A percentile compares a stretch with the other conserved stretches of the same genome.
phyloP scores from a whole-genome alignment of 2,329 filamentous ascomycete species.

The Davidsoniella australis region DNA sequence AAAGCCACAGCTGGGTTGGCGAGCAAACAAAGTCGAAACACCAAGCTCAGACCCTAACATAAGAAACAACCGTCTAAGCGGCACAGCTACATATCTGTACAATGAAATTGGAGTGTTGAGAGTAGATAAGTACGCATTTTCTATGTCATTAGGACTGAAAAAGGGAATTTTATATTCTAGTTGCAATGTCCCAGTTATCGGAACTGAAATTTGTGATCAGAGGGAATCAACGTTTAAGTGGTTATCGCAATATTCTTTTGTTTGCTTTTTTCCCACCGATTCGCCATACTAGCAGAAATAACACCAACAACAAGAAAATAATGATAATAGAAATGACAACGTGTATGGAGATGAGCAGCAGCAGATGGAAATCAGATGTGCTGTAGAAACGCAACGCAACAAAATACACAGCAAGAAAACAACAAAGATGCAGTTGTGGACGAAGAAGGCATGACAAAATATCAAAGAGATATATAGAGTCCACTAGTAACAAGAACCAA shows the following conservation, averaged over 20 bases:
- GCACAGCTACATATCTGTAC: too few relatives aligned
- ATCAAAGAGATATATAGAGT: slow-evolving; percentile 5
- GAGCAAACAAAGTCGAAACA: too few relatives aligned
- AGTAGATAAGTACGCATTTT: too few relatives aligned
- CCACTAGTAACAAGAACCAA: slow-evolving; percentile 5
- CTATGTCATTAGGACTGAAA: too few relatives aligned
- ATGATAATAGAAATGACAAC: slow-evolving; percentile 8
- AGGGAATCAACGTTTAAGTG: too few relatives aligned
- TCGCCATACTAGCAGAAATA: slow-evolving; percentile 11
- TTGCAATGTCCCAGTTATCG: too few relatives aligned
- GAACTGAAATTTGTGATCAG: too few relatives aligned
- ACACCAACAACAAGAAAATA: slow-evolving; percentile 11
- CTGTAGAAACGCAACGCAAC: not conserved
- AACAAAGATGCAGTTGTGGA: not conserved
- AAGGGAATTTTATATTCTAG: too few relatives aligned
- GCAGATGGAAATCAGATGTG: not conserved
- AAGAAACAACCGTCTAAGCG: too few relatives aligned
- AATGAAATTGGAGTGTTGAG: too few relatives aligned
- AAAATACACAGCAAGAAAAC: slow-evolving; percentile 1
- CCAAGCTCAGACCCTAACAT: too few relatives aligned
- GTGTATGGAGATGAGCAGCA: not conserved
- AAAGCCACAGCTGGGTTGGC: too few relatives aligned
- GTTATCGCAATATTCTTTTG: not conserved
- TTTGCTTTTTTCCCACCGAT: slow-evolving; percentile 9
- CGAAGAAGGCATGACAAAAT: not conserved